Conservation (phyloP, 2,329 filamentous ascomycete species). For the Lasiodiplodia hormozganensis region DNA sequence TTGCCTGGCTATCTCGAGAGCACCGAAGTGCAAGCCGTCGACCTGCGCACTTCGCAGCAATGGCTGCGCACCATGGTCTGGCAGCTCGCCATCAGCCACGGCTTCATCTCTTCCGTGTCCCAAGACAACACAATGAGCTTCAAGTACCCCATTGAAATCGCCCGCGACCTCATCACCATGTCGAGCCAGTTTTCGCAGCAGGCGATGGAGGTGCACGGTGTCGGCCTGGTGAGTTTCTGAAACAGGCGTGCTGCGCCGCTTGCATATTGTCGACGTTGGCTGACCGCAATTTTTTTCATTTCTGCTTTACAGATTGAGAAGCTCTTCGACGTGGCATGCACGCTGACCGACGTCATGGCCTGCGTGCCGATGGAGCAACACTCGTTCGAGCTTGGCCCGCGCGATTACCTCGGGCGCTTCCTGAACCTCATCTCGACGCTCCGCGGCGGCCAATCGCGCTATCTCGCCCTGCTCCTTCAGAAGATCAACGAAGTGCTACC, state of each 20-base stretch:
- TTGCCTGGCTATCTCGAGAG: constrained; percentile 63
- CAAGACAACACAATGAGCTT: constrained; percentile 67
- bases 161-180: constrained; percentile 65
- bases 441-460: constrained; percentile 77
- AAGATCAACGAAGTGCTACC: constrained; percentile 78
- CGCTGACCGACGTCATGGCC: constrained; percentile 75
- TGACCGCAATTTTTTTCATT: constrained; percentile 25
- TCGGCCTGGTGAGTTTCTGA: constrained; percentile 69
- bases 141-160: constrained; percentile 68
- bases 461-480: constrained; percentile 76
- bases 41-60: constrained; percentile 73
- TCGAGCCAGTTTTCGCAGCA: constrained; percentile 74
- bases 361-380: constrained; percentile 62
- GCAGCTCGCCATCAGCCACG: constrained; percentile 72
- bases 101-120: constrained; percentile 66
- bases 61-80: constrained; percentile 76
- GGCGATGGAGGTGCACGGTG: constrained; percentile 76
- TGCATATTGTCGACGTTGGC: constrained; percentile 1
- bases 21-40: constrained; percentile 72
- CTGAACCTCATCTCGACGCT: constrained; percentile 72
- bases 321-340: constrained; percentile 76
- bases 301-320: constrained; percentile 70
- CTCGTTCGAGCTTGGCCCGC: constrained; percentile 70
- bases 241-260: constrained; percentile 21
- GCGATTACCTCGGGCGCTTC: constrained; percentile 74